Evolutionary conservation across 345 rosid genomes (phyloP), one percentile per base, ranked within the genome.

Genomic region (Angophora floribunda): DNA sequence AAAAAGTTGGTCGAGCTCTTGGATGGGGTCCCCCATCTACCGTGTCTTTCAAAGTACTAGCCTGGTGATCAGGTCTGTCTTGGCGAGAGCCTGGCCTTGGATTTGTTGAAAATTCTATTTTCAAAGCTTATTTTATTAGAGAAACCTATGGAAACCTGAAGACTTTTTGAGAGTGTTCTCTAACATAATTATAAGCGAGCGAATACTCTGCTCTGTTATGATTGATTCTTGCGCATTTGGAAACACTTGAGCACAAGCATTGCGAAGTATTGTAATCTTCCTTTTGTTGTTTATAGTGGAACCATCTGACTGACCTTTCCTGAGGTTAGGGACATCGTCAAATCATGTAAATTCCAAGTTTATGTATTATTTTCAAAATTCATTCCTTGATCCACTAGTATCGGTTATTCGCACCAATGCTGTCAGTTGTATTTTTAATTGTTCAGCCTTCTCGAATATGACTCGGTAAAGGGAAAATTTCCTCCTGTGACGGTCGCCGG

Each of bases 251-350:
- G 15, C 8, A 9, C 30, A 9, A 67, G 44, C 11, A 7, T 15
- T 7, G 6, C 4, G 21, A 30, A 15, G 9, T 9, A 67, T 17
- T 67, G 78, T 67, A 17, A 67, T 67, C 44, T 67, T 67, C 9
- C 3, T 9, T 67, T 67, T 7, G 3, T 9, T 0, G 0, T 67
- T 6, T 7, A 1, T 67, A 9, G 6, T 13, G 15, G 21, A 17
- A 30, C 78, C 78, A 15, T 30, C 21, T 67, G 2, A 15, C 4
- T 5, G 22, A 67, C 30, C 11, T 30, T 67, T 30, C 7, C 5
- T 67, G 9, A 7, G 5, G 7, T 1, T 7, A 7, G 75, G 41
- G 32, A 61, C 32, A 3, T 7, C 7, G 2, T 13, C 36, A 13
- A 63, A 6, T 9, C 30, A 61, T 4, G 16, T 28, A 2, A 65